Evolutionary conservation across 495 filamentous ascomycete genomes (phyloP), one percentile per base, ranked within the genome.

Genomic region (Articulospora tetracladia): DNA sequence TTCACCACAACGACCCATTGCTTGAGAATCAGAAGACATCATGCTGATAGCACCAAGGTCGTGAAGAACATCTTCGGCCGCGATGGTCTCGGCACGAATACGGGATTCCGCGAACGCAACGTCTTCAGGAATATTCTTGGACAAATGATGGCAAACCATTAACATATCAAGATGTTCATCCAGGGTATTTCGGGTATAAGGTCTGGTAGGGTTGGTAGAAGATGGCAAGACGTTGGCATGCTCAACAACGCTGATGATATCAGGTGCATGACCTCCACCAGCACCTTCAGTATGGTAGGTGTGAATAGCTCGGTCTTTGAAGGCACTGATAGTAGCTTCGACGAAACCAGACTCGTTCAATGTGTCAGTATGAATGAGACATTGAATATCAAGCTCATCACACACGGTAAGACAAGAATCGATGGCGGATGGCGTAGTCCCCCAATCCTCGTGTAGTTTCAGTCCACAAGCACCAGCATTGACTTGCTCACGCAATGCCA

Each of bases 141-240:
- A 89, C 20, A 98, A 75, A 69, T 98, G 95, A 69, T 98, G 94
- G 82, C 94, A 98, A 25, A 96, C 91, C 94, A 98, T 98, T 32
- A 98, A 73, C 94, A 98, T 98, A 72, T 98, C 94, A 1, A 97
- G 83, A 74, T 98, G 94, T 75, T 98, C 94, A 61, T 97, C 94
- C 0, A 98, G 82, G 3, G 94, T 98, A 76, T 98, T 98, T 41
- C 76, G 72, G 11, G 94, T 98, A 76, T 87, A 98, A 2, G 94
- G 94, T 2, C 94, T 80, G 17, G 94, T 98, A 0, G 94, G 94
- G 73, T 96, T 98, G 0, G 94, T 98, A 51, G 86, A 91, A 15
- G 87, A 91, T 10, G 94, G 94, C 2, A 98, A 83, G 0, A 98
- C 93, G 68, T 98, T 95, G n/a, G 79, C 72, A 64, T 95, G 88